Evolutionary conservation across 805 yeast genomes (phyloP).

Genomic region (Saccharomycopsis schoenii): DNA sequence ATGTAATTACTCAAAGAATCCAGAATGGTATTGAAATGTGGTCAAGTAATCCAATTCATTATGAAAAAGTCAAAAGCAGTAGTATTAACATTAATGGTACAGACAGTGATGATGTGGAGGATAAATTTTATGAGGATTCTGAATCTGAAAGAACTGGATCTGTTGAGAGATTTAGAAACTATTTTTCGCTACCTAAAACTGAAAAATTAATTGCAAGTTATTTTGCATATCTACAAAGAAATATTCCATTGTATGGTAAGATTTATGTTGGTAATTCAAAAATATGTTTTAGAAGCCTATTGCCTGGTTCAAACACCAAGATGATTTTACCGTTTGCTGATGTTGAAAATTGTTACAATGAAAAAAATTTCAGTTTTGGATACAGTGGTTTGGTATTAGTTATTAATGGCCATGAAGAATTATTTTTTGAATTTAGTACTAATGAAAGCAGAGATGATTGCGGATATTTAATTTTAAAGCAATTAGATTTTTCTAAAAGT

Average conservation of each 20-base stretch:
- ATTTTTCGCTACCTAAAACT: conserved; percentile 51
- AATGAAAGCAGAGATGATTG: conserved; percentile 64
- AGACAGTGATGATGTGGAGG: conserved; percentile 26
- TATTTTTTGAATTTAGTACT: conserved; percentile 68
- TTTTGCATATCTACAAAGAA: conserved; percentile 55
- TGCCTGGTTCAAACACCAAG: conserved; percentile 68
- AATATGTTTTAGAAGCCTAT: conserved; percentile 70
- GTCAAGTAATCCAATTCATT: conserved; percentile 57
- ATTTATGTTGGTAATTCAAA: conserved; percentile 58
- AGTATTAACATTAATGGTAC: conserved; percentile 28
- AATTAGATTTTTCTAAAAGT: conserved; percentile 35
- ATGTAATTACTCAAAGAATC: conserved; percentile 8
- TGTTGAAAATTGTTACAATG: conserved; percentile 58
- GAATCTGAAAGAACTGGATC: conserved; percentile 36
- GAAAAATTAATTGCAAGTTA: conserved; percentile 57
- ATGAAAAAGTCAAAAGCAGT: conserved; percentile 27
- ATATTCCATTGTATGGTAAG: conserved; percentile 77
- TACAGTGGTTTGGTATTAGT: conserved; percentile 64
- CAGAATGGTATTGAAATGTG: conserved; percentile 37
- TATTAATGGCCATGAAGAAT: conserved; percentile 65
- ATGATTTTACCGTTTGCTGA: conserved; percentile 77
- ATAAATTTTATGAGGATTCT: conserved; percentile 38
- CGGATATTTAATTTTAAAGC: conserved; percentile 40
- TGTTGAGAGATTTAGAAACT: conserved; percentile 48
- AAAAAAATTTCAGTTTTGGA: conserved; percentile 56